Conservation (phyloP, 495 filamentous ascomycete genomes). For the Aspergillus indologenus region DNA sequence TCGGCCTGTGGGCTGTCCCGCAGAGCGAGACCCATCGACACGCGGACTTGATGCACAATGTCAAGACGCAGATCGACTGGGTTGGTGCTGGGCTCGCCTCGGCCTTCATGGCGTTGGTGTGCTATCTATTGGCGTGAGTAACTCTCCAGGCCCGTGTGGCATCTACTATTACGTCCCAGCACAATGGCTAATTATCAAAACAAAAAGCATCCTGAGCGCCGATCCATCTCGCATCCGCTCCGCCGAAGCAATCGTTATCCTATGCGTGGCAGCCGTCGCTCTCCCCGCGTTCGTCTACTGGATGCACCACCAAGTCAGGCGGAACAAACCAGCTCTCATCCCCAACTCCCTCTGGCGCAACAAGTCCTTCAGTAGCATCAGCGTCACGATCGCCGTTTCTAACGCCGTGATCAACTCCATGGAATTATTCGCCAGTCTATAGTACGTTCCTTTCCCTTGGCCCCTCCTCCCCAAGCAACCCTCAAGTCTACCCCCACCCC, state of each 20-base stretch:
- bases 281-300: slow-evolving; percentile 6
- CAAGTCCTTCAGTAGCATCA: slow-evolving; percentile 6
- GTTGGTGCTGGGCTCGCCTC: slow-evolving; percentile 38
- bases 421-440: slow-evolving; percentile 9
- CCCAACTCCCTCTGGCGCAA: slow-evolving; percentile 15
- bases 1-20: slow-evolving; percentile 10
- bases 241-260: slow-evolving; percentile 6
- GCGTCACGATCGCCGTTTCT: slow-evolving; percentile 10
- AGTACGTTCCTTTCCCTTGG: slow-evolving; percentile 6
- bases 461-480: slow-evolving; percentile 19
- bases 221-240: slow-evolving; percentile 20
- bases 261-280: not conserved
- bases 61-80: slow-evolving; percentile 45
- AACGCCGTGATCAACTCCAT: slow-evolving; percentile 7
- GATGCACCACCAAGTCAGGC: slow-evolving; percentile 3
- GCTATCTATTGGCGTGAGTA: slow-evolving; percentile 40
- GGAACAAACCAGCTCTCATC: slow-evolving; percentile 9
- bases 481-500: too few species aligned
- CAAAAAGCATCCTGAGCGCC: slow-evolving; percentile 35
- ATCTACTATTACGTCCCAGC: not conserved
- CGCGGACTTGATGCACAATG: slow-evolving; percentile 19
- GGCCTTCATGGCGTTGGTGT: slow-evolving; percentile 39
- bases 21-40: not conserved
- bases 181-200: not conserved
- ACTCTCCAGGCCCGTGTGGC: too few species aligned